Percentiles rank a stretch among this genome's conserved stretches.
Conservation (phyloP, 768 basidiomycete genomes). For the Antrodiella citrinella region DNA sequence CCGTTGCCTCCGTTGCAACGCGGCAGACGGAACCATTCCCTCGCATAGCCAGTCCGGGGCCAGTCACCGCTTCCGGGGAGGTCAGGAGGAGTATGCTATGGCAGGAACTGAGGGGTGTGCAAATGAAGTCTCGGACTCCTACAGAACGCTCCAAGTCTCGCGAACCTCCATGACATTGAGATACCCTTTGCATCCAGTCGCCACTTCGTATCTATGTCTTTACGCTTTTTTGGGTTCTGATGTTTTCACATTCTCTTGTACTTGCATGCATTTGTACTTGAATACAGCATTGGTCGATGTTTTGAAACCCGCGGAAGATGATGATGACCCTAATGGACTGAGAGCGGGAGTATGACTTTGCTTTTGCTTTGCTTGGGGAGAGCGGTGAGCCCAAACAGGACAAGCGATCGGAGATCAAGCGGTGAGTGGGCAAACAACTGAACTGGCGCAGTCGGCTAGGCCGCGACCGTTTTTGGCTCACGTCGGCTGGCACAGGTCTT, state of each 20-base stretch:
- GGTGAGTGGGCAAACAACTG: no score
- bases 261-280: background rate
- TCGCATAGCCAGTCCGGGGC: slow-evolving; percentile 10
- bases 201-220: background rate
- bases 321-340: no score
- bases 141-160: slow-evolving; percentile 33
- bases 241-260: background rate
- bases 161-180: slow-evolving; percentile 1
- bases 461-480: background rate
- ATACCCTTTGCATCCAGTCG: background rate
- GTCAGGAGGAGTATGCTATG: slow-evolving; percentile 42
- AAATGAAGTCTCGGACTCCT: slow-evolving; percentile 19
- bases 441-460: background rate
- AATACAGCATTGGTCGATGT: no score
- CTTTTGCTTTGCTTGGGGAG: background rate
- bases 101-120: slow-evolving; percentile 45
- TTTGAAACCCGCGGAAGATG: no score
- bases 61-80: slow-evolving; percentile 22
- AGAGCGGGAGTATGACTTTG: background rate
- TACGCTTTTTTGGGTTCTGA: slow-evolving; percentile 1
- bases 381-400: background rate
- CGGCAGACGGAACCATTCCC: slow-evolving; percentile 10
- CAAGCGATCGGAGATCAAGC: background rate
- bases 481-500: slow-evolving; percentile 4
- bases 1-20: slow-evolving; percentile 16